Evolutionary conservation across 495 filamentous ascomycete species (phyloP), one percentile per base, ranked within the genome.

Genomic region (Trichocladium uniseriatum): DNA sequence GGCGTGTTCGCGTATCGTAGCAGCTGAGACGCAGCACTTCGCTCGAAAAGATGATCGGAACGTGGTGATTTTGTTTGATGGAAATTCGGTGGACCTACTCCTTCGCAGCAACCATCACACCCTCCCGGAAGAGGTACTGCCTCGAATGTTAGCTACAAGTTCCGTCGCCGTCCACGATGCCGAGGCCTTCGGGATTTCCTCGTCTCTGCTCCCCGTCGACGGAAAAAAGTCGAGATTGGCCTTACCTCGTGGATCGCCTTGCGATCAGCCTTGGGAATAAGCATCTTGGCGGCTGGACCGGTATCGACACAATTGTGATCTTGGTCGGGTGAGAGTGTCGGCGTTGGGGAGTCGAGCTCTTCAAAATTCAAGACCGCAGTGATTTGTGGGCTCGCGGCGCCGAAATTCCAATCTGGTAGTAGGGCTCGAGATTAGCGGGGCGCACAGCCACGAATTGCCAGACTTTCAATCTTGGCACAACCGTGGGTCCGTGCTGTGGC

Each of bases 51-150:
- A 27, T 4, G 24, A 35, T 51, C 46, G 50, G 38, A n/a, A 11
- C 19, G 28, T 13, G 21, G 27, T 29, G 35, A 7, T 46, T 19
- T 49, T 38, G 38, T 27, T 48, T 7, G 19, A 51, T 50, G 37
- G 48, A 43, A 37, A 50, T 41, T 48, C 47, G 52, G 43, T 37
- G 48, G 35, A 66, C 62, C 52, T 63, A 67, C 64, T 98, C 87
- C 79, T 98, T 98, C 79, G 92, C 91, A 61, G 94, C 92, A 70
- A 96, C 91, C 74, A 97, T 84, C 45, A 98, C 92, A 70, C 92
- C 92, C 87, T 98, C 92, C 63, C 91, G 87, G 84, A 98, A 97
- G 82, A 98, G 88, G 82, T 97, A 95, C 84, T 97, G 61, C 34
- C 57, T 43, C 44, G 45, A 59, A 58, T 49, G 64, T 73, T 64